Evolutionary conservation across 805 yeast genomes (phyloP).

Genomic region (Monosporozyma aquatica): DNA sequence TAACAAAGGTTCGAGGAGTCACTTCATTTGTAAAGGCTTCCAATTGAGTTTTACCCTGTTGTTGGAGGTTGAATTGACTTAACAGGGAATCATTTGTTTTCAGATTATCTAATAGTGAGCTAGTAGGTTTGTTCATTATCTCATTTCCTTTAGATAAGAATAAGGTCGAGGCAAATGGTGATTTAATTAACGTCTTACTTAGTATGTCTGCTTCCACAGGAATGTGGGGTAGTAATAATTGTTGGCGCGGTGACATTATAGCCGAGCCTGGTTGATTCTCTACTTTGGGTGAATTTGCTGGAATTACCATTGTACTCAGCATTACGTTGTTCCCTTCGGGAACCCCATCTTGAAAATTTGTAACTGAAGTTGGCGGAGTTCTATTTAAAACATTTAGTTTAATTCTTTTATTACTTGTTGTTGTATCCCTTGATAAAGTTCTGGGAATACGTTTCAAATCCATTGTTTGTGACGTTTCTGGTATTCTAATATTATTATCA

Average conservation of each 20-base stretch:
- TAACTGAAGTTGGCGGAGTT: too few species aligned
- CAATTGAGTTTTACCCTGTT: conserved; percentile 3
- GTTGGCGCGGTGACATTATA: not conserved
- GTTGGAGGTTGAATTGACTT: not conserved
- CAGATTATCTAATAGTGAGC: not conserved
- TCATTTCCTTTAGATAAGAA: conserved; percentile 1
- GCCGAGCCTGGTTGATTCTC: not conserved
- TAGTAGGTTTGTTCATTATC: not conserved
- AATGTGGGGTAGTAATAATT: not conserved
- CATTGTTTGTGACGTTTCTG: too few species aligned
- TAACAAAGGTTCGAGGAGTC: too few species aligned
- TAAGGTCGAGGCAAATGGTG: conserved; percentile 5
- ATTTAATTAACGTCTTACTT: conserved; percentile 3
- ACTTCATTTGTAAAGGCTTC: conserved; percentile 7
- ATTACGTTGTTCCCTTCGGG: too few species aligned
- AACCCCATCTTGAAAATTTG: too few species aligned
- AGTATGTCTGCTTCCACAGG: not conserved
- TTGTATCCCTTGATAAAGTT: too few species aligned
- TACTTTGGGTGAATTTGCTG: conserved; percentile 1
- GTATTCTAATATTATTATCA: too few species aligned
- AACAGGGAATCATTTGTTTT: not conserved
- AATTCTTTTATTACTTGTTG: too few species aligned
- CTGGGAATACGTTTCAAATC: too few species aligned
- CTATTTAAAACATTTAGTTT: too few species aligned
- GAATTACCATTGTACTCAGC: not conserved